These are phyloP conservation scores for Monilinia polystroma DNA, from an alignment of 2,329 filamentous ascomycete species.

Conservation along the genomic window DNA sequence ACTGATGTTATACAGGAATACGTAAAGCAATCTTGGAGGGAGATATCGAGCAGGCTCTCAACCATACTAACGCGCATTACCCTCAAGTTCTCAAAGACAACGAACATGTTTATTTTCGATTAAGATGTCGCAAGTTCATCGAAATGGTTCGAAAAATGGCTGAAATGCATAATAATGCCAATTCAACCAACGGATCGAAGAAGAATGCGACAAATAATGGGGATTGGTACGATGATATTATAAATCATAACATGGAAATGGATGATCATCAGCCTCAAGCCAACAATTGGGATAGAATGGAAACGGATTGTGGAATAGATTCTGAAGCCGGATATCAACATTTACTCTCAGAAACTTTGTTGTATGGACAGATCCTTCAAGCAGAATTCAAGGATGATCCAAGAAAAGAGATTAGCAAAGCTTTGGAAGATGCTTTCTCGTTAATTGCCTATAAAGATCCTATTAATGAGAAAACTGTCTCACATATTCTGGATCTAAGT, in stretches of 20 bases:
- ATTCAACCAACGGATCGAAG: conserved; percentile 35
- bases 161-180: conserved; percentile 52
- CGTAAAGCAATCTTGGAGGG: conserved; percentile 84
- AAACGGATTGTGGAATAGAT: conserved; percentile 46
- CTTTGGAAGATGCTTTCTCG: conserved; percentile 81
- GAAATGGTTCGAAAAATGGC: conserved; percentile 83
- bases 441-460: conserved; percentile 85
- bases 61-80: conserved; percentile 75
- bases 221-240: conserved; percentile 43
- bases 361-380: conserved; percentile 77
- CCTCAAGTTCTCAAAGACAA: conserved; percentile 77
- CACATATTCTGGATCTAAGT: conserved; percentile 72
- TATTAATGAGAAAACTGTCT: conserved; percentile 68
- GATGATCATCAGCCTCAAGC: conserved; percentile 51
- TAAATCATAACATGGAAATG: conserved; percentile 50
- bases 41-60: conserved; percentile 87
- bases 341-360: conserved; percentile 67
- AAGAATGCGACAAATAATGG: conserved; percentile 44
- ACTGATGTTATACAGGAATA: conserved; percentile 60
- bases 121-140: conserved; percentile 88
- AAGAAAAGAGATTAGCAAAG: conserved; percentile 66
- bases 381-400: conserved; percentile 73
- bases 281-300: conserved; percentile 51
- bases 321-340: conserved; percentile 38
- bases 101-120: conserved; percentile 80